Conservation (phyloP, 2,329 filamentous ascomycete genomes). For the Exophiala oligosperma region DNA sequence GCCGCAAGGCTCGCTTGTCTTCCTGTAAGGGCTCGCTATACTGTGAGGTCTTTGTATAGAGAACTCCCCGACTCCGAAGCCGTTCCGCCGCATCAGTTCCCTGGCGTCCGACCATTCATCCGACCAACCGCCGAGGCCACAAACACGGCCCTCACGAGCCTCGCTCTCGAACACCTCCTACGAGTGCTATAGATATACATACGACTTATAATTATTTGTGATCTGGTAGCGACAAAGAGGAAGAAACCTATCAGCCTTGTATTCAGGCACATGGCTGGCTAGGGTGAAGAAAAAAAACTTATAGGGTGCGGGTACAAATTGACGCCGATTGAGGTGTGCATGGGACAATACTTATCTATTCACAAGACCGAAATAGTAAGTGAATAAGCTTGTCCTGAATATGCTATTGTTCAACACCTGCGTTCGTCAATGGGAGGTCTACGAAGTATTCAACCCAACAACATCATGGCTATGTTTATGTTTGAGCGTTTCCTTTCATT, state of each 20-base stretch:
- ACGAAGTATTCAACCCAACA: no score
- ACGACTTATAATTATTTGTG: background rate
- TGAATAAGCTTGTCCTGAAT: slow-evolving; percentile 7
- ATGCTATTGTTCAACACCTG: background rate
- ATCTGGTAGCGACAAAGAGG: background rate
- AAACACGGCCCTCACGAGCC: background rate
- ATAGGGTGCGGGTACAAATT: slow-evolving; percentile 19
- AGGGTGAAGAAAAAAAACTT: background rate
- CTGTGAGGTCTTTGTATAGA: no score
- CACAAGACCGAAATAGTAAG: slow-evolving; percentile 16
- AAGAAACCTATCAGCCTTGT: background rate
- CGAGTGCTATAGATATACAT: background rate
- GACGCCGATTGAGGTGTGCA: slow-evolving; percentile 12
- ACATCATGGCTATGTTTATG: no score
- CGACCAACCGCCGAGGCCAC: background rate
- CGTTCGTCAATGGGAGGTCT: background rate
- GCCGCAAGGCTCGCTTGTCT: no score
- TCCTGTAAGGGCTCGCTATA: no score
- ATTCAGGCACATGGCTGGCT: slow-evolving; percentile 4
- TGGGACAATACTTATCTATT: background rate
- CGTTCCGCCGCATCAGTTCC: background rate
- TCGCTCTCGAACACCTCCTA: background rate
- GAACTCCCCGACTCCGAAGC: background rate
- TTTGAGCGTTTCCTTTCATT: no score
- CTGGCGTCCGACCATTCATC: background rate